These are phyloP conservation scores for Hemileccinum rubropunctum DNA, from an alignment of 768 basidiomycete genomes.

Conservation along the genomic window DNA sequence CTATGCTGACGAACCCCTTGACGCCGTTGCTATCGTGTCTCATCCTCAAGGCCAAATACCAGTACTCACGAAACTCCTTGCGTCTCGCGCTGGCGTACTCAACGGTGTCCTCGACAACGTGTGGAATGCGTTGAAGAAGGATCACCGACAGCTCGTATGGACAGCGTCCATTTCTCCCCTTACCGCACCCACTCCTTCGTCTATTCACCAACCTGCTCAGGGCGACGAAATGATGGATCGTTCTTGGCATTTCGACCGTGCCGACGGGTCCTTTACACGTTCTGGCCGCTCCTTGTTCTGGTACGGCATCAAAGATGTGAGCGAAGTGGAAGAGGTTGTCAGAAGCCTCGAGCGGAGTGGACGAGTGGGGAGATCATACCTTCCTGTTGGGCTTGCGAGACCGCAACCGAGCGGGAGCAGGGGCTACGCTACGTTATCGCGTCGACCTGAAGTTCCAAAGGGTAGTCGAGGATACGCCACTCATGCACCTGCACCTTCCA, in stretches of 20 bases:
- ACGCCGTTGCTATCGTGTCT: slow-evolving; percentile 91
- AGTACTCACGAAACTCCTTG: slow-evolving; percentile 88
- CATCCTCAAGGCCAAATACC: slow-evolving; percentile 87
- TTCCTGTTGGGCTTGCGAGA: slow-evolving; percentile 48
- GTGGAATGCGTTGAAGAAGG: slow-evolving; percentile 93
- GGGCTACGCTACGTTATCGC: slow-evolving; percentile 23
- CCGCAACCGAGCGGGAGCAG: slow-evolving; percentile 22
- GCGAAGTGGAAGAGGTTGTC: slow-evolving; percentile 87
- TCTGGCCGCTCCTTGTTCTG: slow-evolving; percentile 94
- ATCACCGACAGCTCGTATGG: slow-evolving; percentile 94
- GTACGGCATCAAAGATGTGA: slow-evolving; percentile 92
- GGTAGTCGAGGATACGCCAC: slow-evolving; percentile 81
- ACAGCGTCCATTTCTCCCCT: slow-evolving; percentile 66
- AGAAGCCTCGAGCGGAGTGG: slow-evolving; percentile 71
- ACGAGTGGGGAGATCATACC: slow-evolving; percentile 83
- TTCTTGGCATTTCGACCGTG: slow-evolving; percentile 97
- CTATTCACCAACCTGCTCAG: slow-evolving; percentile 9
- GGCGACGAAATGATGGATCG: slow-evolving; percentile 87
- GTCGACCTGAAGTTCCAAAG: slow-evolving; percentile 36
- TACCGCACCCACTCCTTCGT: slow-evolving; percentile 6
- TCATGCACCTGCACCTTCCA: slow-evolving; percentile 42
- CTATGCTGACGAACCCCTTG: slow-evolving; percentile 98
- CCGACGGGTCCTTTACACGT: slow-evolving; percentile 95
- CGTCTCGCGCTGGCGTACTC: slow-evolving; percentile 83
- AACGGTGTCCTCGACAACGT: slow-evolving; percentile 98